phyloP scores from a whole-genome alignment of 2,329 filamentous ascomycete species.

The Pseudogymnoascus sp. region DNA sequence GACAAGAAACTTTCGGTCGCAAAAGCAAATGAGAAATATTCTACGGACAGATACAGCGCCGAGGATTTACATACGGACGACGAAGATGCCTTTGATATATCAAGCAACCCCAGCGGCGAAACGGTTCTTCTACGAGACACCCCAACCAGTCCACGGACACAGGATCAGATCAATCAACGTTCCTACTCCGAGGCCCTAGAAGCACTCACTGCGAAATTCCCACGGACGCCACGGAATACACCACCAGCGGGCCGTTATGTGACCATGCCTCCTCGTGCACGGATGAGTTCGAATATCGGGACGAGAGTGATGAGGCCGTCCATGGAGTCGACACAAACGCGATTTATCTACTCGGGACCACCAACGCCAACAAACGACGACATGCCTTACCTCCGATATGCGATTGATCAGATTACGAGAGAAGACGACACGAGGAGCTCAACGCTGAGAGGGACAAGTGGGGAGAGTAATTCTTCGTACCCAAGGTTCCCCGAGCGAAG shows the following conservation, averaged over 20 bases:
- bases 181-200: slow-evolving; percentile 12
- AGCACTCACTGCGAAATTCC: slow-evolving; percentile 19
- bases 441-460: background rate
- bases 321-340: slow-evolving; percentile 10
- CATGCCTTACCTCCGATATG: slow-evolving; percentile 81
- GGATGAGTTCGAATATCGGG: slow-evolving; percentile 19
- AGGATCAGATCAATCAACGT: slow-evolving; percentile 15
- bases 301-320: slow-evolving; percentile 17
- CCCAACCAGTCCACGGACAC: slow-evolving; percentile 9
- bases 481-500: background rate
- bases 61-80: slow-evolving; percentile 21
- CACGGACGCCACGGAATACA: slow-evolving; percentile 18
- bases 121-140: background rate
- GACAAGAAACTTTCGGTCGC: background rate
- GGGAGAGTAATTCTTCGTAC: background rate
- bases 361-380: slow-evolving; percentile 75
- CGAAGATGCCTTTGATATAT: slow-evolving; percentile 20
- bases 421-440: slow-evolving; percentile 53
- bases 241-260: slow-evolving; percentile 21
- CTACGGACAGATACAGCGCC: background rate
- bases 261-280: slow-evolving; percentile 25
- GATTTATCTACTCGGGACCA: slow-evolving; percentile 28
- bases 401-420: slow-evolving; percentile 77
- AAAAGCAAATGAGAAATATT: slow-evolving; percentile 6
- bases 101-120: background rate